Evolutionary conservation across 768 basidiomycete genomes (phyloP).

Genomic region (Leccinum imitatum): DNA sequence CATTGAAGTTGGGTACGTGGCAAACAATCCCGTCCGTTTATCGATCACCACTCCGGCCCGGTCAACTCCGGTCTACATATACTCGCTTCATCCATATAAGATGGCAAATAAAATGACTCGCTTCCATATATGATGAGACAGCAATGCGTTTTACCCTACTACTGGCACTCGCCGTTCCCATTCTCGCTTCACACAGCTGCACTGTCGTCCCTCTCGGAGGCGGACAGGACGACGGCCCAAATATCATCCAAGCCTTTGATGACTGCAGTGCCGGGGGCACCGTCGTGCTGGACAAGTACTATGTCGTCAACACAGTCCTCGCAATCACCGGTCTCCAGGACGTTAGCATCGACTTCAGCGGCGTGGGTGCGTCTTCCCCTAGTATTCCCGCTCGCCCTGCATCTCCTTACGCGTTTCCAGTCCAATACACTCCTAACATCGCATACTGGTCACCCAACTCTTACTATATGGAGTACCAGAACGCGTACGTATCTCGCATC

Average conservation of each 20-base stretch:
- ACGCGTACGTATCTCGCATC: conserved; percentile 31
- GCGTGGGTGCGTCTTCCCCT: conserved; percentile 29
- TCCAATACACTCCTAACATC: conserved; percentile 41
- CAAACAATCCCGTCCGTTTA: conserved; percentile 17
- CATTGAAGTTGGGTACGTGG: conserved; percentile 12
- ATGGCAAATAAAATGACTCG: no score
- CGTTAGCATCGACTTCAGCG: conserved; percentile 40
- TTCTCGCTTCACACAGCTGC: conserved; percentile 12
- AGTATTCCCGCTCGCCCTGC: not conserved
- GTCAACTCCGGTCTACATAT: not conserved
- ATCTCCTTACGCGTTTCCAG: conserved; percentile 11
- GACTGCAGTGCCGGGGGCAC: conserved; percentile 23
- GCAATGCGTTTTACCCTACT: not conserved
- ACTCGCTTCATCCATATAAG: no score
- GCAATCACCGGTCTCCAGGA: conserved; percentile 37
- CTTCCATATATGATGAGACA: no score
- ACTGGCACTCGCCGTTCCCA: not conserved
- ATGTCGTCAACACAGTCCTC: conserved; percentile 40
- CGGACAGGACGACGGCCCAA: conserved; percentile 24
- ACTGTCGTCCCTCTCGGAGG: conserved; percentile 23
- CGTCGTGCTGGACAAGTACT: conserved; percentile 34
- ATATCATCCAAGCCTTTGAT: conserved; percentile 35
- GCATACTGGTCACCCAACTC: conserved; percentile 39
- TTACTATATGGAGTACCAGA: conserved; percentile 43
- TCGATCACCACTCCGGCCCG: conserved; percentile 4